Conservation (phyloP, 345 rosid genomes). For the Pistacia vera region DNA sequence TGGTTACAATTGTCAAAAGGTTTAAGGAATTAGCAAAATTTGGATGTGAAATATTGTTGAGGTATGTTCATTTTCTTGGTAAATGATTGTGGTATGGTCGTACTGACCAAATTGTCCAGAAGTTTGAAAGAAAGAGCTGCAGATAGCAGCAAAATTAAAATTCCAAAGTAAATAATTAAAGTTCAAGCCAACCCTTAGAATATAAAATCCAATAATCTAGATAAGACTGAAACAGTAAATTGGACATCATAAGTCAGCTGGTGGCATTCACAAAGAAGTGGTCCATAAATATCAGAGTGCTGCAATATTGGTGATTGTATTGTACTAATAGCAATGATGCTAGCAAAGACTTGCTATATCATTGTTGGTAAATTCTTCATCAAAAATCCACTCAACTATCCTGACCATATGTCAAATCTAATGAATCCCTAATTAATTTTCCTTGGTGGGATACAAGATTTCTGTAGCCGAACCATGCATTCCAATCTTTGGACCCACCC, state of each 20-base stretch:
- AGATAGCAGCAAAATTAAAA: not conserved
- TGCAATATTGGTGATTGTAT: not conserved
- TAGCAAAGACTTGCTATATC: slow-evolving; percentile 10
- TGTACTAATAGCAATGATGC: slow-evolving; percentile 14
- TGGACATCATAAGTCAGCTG: slow-evolving; percentile 17
- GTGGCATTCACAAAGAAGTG: not conserved
- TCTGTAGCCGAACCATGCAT: not conserved
- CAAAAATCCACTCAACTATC: slow-evolving; percentile 7
- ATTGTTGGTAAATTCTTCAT: not conserved
- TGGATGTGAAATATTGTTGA: slow-evolving; percentile 10
- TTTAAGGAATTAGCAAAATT: slow-evolving; percentile 12
- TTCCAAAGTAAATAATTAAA: not conserved
- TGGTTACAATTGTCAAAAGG: slow-evolving; percentile 28
- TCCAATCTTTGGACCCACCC: slow-evolving; percentile 13
- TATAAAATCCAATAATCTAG: not conserved
- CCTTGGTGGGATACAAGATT: not conserved
- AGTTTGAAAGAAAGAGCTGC: slow-evolving; percentile 25
- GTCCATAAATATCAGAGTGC: not conserved
- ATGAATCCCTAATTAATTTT: slow-evolving; percentile 17
- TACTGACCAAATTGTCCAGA: slow-evolving; percentile 26
- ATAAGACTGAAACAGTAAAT: not conserved
- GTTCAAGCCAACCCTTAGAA: slow-evolving; percentile 9
- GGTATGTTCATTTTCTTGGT: slow-evolving; percentile 13
- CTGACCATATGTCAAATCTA: slow-evolving; percentile 5
- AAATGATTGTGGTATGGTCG: not conserved